Base-by-base conservation (phyloP, 2,329 filamentous ascomycete genomes). In the Cephalotrichum gorgonifer region DNA sequence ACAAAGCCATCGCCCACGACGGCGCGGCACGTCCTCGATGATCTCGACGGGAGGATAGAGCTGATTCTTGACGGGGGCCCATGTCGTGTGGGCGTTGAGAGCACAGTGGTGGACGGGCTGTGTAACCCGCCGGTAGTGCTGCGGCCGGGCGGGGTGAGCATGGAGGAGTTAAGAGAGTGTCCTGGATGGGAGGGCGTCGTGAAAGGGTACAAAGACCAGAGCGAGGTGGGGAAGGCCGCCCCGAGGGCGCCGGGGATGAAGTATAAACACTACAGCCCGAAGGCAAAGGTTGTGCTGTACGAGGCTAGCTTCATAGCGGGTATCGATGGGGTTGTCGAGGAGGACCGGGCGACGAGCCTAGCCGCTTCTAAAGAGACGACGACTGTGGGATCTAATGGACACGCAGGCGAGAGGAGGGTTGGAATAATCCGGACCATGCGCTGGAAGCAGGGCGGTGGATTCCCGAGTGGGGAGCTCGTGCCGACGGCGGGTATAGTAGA, bases 241-340 rank as follows among this genome's bases (percentile, higher is more conserved):
- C 93, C 93, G 0, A 76, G 88, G 50, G 93, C 93, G 1, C 93
- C 93, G 0, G 93, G 93, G 1, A 98, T 98, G 93, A 98, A 98
- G 67, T 98, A 98, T 64, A 88, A 93, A 62, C 93, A 98, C 63
- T 98, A 98, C 61, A 95, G 90, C 41, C 93, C 93, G 1, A 87
- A 83, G 63, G 94, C 93, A 1, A 81, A 76, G 43, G 90, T 98
- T 2, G 71, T 95, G 14, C 72, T 97, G 2, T 95, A 89, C 61
- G 88, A 95, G 62, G 67, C 77, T 25, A 64, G 60, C 33, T 68
- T 61, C 62, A 53, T 52, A 12, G 56, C 53, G 11, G 64, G 66
- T 22, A 54, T 56, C 41, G 59, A 59, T 9, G 70, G 70, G 7
- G 59, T 74, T 31, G 54, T 60, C 12, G 17, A 53, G 6, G 60